Base-by-base conservation (phyloP, 805 yeast species). In the Ogataea siamensis region DNA sequence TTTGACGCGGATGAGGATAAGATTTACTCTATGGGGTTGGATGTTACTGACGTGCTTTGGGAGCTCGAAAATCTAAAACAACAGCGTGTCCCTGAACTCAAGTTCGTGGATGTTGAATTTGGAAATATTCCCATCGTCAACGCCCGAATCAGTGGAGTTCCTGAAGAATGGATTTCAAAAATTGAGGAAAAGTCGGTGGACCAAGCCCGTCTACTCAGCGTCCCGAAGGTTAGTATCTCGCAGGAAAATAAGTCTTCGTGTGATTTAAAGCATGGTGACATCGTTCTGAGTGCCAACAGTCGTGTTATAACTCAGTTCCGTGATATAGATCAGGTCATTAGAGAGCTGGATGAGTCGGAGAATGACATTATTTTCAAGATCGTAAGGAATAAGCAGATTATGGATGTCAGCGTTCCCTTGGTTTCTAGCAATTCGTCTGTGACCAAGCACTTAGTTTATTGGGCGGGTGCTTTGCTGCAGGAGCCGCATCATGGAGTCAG, bases 401-500 rank as follows among this genome's bases (percentile, higher is more conserved):
- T 80, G 38, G 78, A 75, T 32, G 49, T 88, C 15, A 61, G 57
- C 13, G 87, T 85, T 7, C 80, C 83, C 8, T 79, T 94, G 3
- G 73, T 77, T 2, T 73, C 75, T 14, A 72, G 88, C 3, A 66
- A 70, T 19, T 70, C 71, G 26, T 63, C 78, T 31, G 67, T 71
- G 39, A 87, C 95, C 2, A 73, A 75, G 25, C 80, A 81, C 39
- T 66, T 87, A 26, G 80, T 85, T 7, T 69, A 74, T 33, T 89
- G 95, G 93, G 77, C 88, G 36, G 96, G 96, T 15, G 81, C 88
- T 26, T 64, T 83, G 5, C 60, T 89, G 22, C 97, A 89, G 56
- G 73, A 78, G 25, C 96, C 96, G n/a, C 96, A 87, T 60, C 94
- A 84, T 55, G 91, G 93, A 7, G 96, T 88, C 12, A 76, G 89